Base-by-base conservation (phyloP, 768 basidiomycete genomes). In the Suillus occidentalis region DNA sequence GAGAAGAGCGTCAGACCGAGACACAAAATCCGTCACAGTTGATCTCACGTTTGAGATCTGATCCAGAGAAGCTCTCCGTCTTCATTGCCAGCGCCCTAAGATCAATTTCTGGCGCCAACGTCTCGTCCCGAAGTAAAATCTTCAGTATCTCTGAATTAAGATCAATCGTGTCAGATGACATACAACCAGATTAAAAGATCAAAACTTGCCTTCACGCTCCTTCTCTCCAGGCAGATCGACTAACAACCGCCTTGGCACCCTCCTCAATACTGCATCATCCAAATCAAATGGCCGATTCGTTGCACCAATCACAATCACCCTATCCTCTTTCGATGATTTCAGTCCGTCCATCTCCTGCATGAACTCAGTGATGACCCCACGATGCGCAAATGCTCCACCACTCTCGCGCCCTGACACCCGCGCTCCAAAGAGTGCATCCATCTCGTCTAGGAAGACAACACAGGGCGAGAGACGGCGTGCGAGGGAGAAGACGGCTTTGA, bases 301-400 rank as follows among this genome's bases (percentile, higher is more conserved):
- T 2, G 95, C 95, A 47, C 96, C 95, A 60, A 98, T 94, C 58
- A 98, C 89, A 63, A 97, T 89, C 63, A 97, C 87, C 66, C 87
- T 87, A 67, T 92, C 87, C 62, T 94, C 91, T 67, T 84, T 85
- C 36, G 88, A 89, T 10, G 91, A 85, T 73, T 88, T 91, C 64
- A 98, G 79, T 3, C 95, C 95, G 71, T 98, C 95, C 95, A 98
- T 97, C 74, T 97, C 94, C 72, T 93, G 92, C 92, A 95, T 94
- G 75, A 94, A 94, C 75, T 95, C 92, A 12, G 93, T 95, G 73
- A 93, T 90, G 60, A 96, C 87, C 53, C 93, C 91, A 47, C 94
- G 83, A 71, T 97, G 94, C 6, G 94, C 93, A 70, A 91, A 84
- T 14, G 87, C 87, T 62, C 94, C 88, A 10, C 90, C 92, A 47